Evolutionary conservation across 345 rosid genomes (phyloP), one percentile per base, ranked within the genome.

Genomic region (Orychophragmus violaceus): DNA sequence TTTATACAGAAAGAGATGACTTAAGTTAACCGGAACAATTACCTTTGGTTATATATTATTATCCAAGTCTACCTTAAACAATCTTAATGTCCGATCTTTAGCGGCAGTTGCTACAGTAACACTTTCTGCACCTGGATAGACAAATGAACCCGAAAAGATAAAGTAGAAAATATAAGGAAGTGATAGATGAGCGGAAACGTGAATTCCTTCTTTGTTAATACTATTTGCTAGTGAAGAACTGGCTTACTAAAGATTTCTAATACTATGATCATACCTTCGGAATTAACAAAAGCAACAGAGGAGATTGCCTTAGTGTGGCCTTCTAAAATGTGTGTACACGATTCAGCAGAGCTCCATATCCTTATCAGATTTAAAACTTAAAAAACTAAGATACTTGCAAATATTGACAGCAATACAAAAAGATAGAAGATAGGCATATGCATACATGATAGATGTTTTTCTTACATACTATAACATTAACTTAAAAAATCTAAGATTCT

Each of bases 41-140:
- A 37, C 41, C 41, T 57, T 27, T 56, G 48, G 16, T 57, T 9
- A 27, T 13, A 64, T 30, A 22, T 37, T 39, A 56, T 62, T 18
- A 54, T 17, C 59, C 16, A 27, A 55, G 42, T 70, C 77, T 82
- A 95, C 99, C 93, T 91, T 95, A 89, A 91, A 95, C 70, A 95
- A 82, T 80, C 96, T 88, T 59, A 91, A 54, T 37, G 96, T 85
- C 57, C 77, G 82, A 82, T 95, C 99, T 80, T 95, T 95, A 27
- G 99, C 86, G 56, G 96, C 97, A 52, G 99, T 88, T 45, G 90
- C 93, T 22, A 87, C 71, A 5, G 84, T 77, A 59, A 80, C 78
- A 67, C 58, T 32, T 57, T 77, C 81, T 57, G 68, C 57, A 58
- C 75, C 96, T 88, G 80, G 62, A 85, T 30, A 16, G 24, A 74